A percentile compares a stretch with the other conserved stretches of the same genome.
These are phyloP conservation scores for Xylaria acuta DNA, from an alignment of 495 filamentous ascomycete genomes.

Conservation along the genomic window DNA sequence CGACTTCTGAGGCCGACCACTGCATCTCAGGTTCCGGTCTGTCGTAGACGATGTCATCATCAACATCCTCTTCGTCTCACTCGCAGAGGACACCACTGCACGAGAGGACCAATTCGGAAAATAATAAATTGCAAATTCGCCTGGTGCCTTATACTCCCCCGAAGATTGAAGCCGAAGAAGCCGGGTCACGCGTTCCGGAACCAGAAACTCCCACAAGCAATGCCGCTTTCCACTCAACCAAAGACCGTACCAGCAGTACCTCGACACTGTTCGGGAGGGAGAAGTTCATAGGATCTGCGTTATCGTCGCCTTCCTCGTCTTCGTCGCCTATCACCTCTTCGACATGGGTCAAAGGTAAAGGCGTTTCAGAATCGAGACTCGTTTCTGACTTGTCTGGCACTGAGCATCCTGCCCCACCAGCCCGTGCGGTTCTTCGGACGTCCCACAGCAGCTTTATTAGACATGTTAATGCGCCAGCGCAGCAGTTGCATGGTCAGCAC, in stretches of 20 bases:
- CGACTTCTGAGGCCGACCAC: slow-evolving; percentile 21
- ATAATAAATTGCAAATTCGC: slow-evolving; percentile 57
- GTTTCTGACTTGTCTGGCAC: slow-evolving; percentile 43
- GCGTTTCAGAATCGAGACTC: slow-evolving; percentile 57
- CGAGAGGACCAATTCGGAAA: slow-evolving; percentile 62
- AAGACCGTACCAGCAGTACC: slow-evolving; percentile 28
- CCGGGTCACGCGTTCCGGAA: slow-evolving; percentile 27
- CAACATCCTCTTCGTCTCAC: slow-evolving; percentile 34
- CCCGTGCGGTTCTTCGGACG: slow-evolving; percentile 39
- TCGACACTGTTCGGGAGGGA: slow-evolving; percentile 31
- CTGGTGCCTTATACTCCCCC: slow-evolving; percentile 62
- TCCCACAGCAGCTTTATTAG: slow-evolving; percentile 41
- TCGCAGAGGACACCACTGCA: slow-evolving; percentile 53
- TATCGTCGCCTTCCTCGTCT: slow-evolving; percentile 42
- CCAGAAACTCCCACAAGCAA: slow-evolving; percentile 26
- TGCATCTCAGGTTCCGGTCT: slow-evolving; percentile 29
- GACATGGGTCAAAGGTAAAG: slow-evolving; percentile 45
- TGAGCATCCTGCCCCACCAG: slow-evolving; percentile 46
- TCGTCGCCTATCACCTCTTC: slow-evolving; percentile 43
- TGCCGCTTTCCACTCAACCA: slow-evolving; percentile 18
- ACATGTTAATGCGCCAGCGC: slow-evolving; percentile 37
- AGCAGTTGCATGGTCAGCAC: slow-evolving; percentile 32
- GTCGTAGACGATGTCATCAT: slow-evolving; percentile 41
- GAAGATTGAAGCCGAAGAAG: slow-evolving; percentile 41
- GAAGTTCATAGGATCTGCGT: slow-evolving; percentile 45